phyloP scores from a whole-genome alignment of 1,284 basidiomycete species.

The Cutaneotrichosporon sp. region DNA sequence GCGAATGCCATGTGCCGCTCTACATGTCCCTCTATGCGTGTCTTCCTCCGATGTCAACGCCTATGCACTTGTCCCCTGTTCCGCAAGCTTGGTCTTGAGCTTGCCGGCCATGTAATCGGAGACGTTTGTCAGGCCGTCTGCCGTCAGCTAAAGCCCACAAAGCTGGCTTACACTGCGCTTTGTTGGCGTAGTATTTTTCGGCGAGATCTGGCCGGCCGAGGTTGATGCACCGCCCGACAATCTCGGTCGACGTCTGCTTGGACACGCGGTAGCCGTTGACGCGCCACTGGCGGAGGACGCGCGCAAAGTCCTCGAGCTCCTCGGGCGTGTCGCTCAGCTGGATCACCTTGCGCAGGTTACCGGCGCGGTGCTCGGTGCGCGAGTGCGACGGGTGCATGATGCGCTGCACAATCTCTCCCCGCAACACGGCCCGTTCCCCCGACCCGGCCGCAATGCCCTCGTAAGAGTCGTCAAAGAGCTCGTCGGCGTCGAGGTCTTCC shows the following conservation, averaged over 20 bases:
- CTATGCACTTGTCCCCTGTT: neutral
- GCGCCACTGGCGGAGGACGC: slow-evolving; percentile 16
- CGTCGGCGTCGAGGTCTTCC: slow-evolving; percentile 7
- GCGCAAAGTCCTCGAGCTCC: slow-evolving; percentile 15
- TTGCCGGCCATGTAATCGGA: neutral
- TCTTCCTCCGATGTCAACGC: too few relatives aligned
- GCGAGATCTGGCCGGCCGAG: slow-evolving; percentile 20
- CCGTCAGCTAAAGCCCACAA: neutral
- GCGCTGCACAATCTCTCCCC: neutral
- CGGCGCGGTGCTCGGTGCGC: slow-evolving; percentile 7
- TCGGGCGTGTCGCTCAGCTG: slow-evolving; percentile 14
- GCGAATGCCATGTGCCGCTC: too few relatives aligned
- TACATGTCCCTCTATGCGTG: too few relatives aligned
- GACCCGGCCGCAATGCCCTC: neutral
- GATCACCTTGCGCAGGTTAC: slow-evolving; percentile 20
- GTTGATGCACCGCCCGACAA: slow-evolving; percentile 23
- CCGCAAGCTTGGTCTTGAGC: slow-evolving; percentile 1
- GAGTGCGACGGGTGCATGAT: slow-evolving; percentile 6
- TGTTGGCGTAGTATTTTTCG: slow-evolving; percentile 9
- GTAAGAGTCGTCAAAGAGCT: slow-evolving; percentile 11
- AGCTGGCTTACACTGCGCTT: slow-evolving; percentile 12
- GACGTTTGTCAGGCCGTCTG: slow-evolving; percentile 1
- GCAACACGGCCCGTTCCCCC: slow-evolving; percentile 6
- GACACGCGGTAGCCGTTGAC: slow-evolving; percentile 10
- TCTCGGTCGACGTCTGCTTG: slow-evolving; percentile 17